Evolutionary conservation across 805 yeast genomes (phyloP).

Genomic region (Kregervanrija fluxuum): DNA sequence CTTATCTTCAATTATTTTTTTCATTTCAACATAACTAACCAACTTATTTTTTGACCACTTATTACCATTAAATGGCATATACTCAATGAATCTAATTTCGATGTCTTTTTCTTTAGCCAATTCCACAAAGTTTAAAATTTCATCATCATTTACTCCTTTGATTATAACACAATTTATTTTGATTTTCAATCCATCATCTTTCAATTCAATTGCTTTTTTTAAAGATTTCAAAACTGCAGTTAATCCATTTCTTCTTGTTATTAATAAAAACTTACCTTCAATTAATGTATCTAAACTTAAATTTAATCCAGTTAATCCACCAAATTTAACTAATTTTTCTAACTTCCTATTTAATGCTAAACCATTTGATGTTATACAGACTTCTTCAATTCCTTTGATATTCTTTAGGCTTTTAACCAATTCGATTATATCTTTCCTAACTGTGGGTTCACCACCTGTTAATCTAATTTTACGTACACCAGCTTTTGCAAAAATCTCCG

Average conservation of each 20-base stretch:
- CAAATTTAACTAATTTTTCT: slow-evolving; percentile 28
- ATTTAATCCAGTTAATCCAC: slow-evolving; percentile 42
- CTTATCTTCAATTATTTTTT: slow-evolving; percentile 24
- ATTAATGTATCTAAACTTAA: slow-evolving; percentile 43
- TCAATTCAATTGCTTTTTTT: slow-evolving; percentile 34
- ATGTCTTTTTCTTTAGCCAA: slow-evolving; percentile 32
- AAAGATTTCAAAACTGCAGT: slow-evolving; percentile 37
- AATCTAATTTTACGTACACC: slow-evolving; percentile 47
- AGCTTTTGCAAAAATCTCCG: slow-evolving; percentile 35
- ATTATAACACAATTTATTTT: slow-evolving; percentile 46
- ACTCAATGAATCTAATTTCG: slow-evolving; percentile 48
- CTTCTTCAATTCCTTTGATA: slow-evolving; percentile 37
- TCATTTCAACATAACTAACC: slow-evolving; percentile 38
- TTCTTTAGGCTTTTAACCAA: slow-evolving; percentile 32
- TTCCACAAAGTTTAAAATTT: slow-evolving; percentile 39
- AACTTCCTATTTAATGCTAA: slow-evolving; percentile 42
- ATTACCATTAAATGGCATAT: slow-evolving; percentile 54
- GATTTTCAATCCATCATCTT: slow-evolving; percentile 33
- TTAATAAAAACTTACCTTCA: slow-evolving; percentile 41
- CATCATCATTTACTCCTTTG: slow-evolving; percentile 45
- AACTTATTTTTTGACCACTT: slow-evolving; percentile 41
- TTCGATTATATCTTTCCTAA: slow-evolving; percentile 41
- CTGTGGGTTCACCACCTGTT: slow-evolving; percentile 54
- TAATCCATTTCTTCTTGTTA: slow-evolving; percentile 46
- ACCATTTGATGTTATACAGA: slow-evolving; percentile 48